These are phyloP conservation scores for Parasarocladium wereldwijsianum DNA, from an alignment of 2,329 filamentous ascomycete species.

Conservation along the genomic window DNA sequence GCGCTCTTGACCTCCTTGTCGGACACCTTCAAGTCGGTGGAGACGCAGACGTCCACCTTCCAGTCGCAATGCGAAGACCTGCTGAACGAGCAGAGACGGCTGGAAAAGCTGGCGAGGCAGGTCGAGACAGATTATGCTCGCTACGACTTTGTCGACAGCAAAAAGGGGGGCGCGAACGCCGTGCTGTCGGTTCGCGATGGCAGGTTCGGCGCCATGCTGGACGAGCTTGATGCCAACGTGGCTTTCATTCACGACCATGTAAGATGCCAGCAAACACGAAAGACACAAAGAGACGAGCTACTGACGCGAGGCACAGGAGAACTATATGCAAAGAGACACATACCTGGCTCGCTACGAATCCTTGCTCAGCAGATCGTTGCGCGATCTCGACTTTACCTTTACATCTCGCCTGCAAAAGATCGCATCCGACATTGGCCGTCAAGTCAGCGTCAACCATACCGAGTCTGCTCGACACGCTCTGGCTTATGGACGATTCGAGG, in stretches of 20 bases:
- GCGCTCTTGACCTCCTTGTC: constrained; percentile 65
- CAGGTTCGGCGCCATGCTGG: constrained; percentile 77
- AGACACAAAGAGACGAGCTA: too few relatives aligned
- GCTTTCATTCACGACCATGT: constrained; percentile 85
- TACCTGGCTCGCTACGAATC: constrained; percentile 82
- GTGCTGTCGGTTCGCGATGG: constrained; percentile 78
- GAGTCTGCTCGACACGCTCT: constrained; percentile 45
- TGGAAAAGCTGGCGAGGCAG: constrained; percentile 67
- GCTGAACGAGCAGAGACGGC: constrained; percentile 63
- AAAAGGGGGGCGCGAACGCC: constrained; percentile 79
- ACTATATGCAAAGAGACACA: constrained; percentile 73
- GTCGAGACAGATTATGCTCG: constrained; percentile 86
- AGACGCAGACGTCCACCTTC: constrained; percentile 84
- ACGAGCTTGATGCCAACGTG: constrained; percentile 78
- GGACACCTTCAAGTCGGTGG: constrained; percentile 74
- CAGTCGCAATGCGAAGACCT: constrained; percentile 84
- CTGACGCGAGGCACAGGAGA: constrained; percentile 33
- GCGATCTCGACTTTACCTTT: constrained; percentile 45
- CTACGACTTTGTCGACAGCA: constrained; percentile 85
- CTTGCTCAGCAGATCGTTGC: constrained; percentile 53
- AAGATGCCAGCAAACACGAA: constrained; percentile 14
- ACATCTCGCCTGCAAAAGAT: constrained; percentile 35
- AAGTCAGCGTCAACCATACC: constrained; percentile 39
- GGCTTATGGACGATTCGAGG: constrained; percentile 44
- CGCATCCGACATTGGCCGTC: constrained; percentile 37